Evolutionary conservation across 2,329 filamentous ascomycete species (phyloP).

Genomic region (Penicillium sp.): DNA sequence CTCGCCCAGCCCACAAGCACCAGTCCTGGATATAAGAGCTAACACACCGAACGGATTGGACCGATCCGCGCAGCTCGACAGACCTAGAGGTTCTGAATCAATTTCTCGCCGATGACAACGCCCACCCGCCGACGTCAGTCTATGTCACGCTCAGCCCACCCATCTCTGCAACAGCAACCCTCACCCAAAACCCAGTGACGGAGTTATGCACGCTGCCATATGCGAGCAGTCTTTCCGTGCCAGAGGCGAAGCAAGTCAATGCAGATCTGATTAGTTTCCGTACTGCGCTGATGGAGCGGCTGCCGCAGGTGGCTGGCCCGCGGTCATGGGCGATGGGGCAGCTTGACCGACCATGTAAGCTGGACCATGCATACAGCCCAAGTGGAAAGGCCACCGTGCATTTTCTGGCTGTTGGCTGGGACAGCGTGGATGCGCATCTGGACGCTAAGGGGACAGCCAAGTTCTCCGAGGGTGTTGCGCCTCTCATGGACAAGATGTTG

Average conservation of each 20-base stretch:
- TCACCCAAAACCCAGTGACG: slow-evolving; percentile 48
- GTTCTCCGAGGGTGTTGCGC: slow-evolving; percentile 46
- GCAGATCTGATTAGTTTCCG: slow-evolving; percentile 42
- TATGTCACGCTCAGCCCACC: slow-evolving; percentile 36
- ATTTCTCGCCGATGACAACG: slow-evolving; percentile 25
- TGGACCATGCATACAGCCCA: slow-evolving; percentile 38
- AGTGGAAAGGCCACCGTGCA: slow-evolving; percentile 47
- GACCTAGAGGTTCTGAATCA: slow-evolving; percentile 20
- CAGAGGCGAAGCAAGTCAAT: slow-evolving; percentile 31
- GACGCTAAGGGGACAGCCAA: slow-evolving; percentile 47
- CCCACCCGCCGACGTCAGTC: slow-evolving; percentile 24
- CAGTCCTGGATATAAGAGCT: not conserved
- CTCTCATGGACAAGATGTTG: slow-evolving; percentile 45
- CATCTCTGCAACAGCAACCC: slow-evolving; percentile 26
- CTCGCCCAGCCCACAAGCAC: not conserved
- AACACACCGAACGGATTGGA: slow-evolving; percentile 32
- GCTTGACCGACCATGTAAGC: slow-evolving; percentile 36
- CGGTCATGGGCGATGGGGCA: slow-evolving; percentile 39
- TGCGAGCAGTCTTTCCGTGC: slow-evolving; percentile 32
- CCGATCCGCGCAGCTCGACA: slow-evolving; percentile 31
- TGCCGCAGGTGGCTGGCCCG: slow-evolving; percentile 29
- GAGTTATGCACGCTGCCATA: slow-evolving; percentile 53
- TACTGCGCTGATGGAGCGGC: slow-evolving; percentile 33
- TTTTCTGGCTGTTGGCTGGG: slow-evolving; percentile 54
- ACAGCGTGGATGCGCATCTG: slow-evolving; percentile 53